Percentiles rank a stretch among this genome's conserved stretches.
Conservation (phyloP, 257 asterid species). For the Nicotiana benthamiana region DNA sequence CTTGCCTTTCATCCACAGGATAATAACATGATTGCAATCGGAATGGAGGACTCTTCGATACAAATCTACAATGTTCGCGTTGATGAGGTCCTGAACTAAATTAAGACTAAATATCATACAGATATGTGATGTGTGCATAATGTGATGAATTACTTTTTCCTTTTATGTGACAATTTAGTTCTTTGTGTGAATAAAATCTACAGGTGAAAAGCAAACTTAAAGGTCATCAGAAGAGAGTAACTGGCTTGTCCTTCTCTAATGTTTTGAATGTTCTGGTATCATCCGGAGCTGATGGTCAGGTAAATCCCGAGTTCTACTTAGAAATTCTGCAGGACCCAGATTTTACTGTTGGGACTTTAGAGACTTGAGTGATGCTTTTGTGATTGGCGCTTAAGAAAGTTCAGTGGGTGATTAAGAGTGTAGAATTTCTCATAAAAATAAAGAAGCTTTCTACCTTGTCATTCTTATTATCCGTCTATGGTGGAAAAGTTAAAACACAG, state of each 20-base stretch:
- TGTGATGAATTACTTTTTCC: background rate
- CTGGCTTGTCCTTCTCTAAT: slow-evolving; percentile 70
- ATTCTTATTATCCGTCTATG: background rate
- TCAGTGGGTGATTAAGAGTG: background rate
- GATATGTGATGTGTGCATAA: background rate
- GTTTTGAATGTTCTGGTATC: slow-evolving; percentile 50
- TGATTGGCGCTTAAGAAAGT: background rate
- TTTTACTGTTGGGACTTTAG: background rate
- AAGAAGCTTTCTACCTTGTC: background rate
- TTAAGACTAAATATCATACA: background rate
- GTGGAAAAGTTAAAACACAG: background rate
- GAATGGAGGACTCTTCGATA: slow-evolving; percentile 64
- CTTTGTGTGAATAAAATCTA: slow-evolving; percentile 2
- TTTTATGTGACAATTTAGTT: background rate
- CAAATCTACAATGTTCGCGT: slow-evolving; percentile 45
- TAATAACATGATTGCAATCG: slow-evolving; percentile 60
- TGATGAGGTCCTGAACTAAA: slow-evolving; percentile 41
- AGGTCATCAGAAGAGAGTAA: slow-evolving; percentile 62
- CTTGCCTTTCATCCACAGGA: slow-evolving; percentile 63
- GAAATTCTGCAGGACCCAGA: background rate
- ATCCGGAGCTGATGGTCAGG: slow-evolving; percentile 73
- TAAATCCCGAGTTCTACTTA: background rate
- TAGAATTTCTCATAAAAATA: background rate
- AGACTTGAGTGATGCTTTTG: background rate
- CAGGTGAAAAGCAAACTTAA: slow-evolving; percentile 46